Percentiles rank a stretch among this genome's conserved stretches.
phyloP scores from a whole-genome alignment of 305 asterid species.

The Striga hermonthica region DNA sequence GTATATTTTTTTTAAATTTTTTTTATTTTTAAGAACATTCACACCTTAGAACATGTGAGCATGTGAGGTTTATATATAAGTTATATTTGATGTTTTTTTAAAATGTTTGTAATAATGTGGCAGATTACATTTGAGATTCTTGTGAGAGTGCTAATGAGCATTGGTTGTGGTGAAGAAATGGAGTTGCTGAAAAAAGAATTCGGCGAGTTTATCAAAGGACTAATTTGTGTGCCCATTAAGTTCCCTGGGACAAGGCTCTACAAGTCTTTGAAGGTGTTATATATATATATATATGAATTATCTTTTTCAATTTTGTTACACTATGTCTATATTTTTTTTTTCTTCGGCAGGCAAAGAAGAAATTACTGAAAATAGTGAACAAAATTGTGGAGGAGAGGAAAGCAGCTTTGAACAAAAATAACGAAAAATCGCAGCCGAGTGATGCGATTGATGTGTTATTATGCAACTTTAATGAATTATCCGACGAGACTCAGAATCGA shows the following conservation, averaged over 20 bases:
- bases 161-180: conserved; percentile 78
- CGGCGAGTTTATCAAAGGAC: conserved; percentile 80
- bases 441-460: conserved; percentile 72
- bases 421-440: conserved; percentile 31
- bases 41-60: conserved; percentile 18
- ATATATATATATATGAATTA: too few species aligned
- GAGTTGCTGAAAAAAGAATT: conserved; percentile 62
- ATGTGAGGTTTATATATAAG: too few species aligned
- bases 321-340: not conserved
- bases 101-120: not conserved
- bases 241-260: conserved; percentile 84
- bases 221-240: conserved; percentile 82
- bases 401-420: conserved; percentile 33
- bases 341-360: conserved; percentile 64
- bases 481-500: conserved; percentile 43
- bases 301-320: not conserved
- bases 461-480: conserved; percentile 47
- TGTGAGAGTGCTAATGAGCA: conserved; percentile 62
- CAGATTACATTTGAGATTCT: conserved; percentile 89
- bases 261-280: conserved; percentile 85
- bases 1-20: conserved; percentile 29
- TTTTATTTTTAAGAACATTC: not conserved
- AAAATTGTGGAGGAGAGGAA: conserved; percentile 54
- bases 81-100: too few species aligned
- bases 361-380: conserved; percentile 52